Evolutionary conservation across 2,329 filamentous ascomycete species (phyloP), one percentile per base, ranked within the genome.

Genomic region (Westerdykella sp.): DNA sequence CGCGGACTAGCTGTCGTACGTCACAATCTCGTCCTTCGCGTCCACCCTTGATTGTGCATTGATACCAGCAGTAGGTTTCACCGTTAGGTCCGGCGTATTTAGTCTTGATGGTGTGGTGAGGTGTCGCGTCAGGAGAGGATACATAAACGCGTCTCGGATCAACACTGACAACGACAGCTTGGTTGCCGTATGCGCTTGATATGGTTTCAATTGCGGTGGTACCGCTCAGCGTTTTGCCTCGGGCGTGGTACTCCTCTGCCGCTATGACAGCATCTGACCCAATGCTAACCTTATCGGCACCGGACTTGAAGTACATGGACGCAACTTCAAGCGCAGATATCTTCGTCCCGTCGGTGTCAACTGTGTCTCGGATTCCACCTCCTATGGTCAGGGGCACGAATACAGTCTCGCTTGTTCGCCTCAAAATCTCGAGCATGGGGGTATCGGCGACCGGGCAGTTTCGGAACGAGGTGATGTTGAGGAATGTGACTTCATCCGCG

Each of bases 391-490:
- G 74, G 2, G 93, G 93, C 2, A 98, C 93, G 63, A 98, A 98
- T 35, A 97, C 91, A 1, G 88, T 91, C 63, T 88, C 80, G 9
- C 90, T 93, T 1, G 91, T 88, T 52, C 81, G 80, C 38, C 89
- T 81, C 38, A 98, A 74, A 42, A 98, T 83, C 70, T 98, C 91
- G 40, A 98, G 81, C 93, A 98, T 98, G 6, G 93, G 93, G 3
- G 90, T 74, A 70, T 98, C 93, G 52, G 84, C 87, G 11, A 97
- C 70, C 6, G 93, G 93, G 53, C 89, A 95, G 72, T 97, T 93
- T 49, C 93, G 84, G 78, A 98, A 98, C 15, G 85, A 93, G 1
- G 91, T 98, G 63, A 98, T 98, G 76, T 98, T 98, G 54, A 98
- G 77, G 69, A 98, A 98, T 1, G 91, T 95, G 43, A 98, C 80